Percentiles rank a stretch among this genome's conserved stretches.
phyloP scores from a whole-genome alignment of 192 early-diverging fungal species.

The Thamnidium elegans region DNA sequence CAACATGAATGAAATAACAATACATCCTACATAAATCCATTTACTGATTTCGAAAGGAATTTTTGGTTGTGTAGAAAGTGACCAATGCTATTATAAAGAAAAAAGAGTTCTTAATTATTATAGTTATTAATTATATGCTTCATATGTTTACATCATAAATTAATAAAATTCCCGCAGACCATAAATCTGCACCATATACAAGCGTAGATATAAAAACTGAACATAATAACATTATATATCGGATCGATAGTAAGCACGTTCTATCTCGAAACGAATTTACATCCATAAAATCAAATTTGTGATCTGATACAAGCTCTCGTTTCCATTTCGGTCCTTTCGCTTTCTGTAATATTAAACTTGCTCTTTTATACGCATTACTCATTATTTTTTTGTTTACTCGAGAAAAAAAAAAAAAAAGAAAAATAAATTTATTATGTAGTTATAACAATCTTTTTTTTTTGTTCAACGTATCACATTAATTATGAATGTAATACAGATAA shows the following conservation, averaged over 20 bases:
- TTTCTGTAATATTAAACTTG: slow-evolving; percentile 5
- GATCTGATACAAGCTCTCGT: slow-evolving; percentile 72
- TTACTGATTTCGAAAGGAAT: slow-evolving; percentile 47
- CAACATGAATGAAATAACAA: slow-evolving; percentile 65
- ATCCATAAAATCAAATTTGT: slow-evolving; percentile 88
- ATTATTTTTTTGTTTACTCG: neutral
- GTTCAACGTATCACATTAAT: no score
- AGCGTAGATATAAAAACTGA: slow-evolving; percentile 68
- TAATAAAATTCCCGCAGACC: slow-evolving; percentile 65
- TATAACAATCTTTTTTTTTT: no score
- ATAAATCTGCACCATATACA: slow-evolving; percentile 80
- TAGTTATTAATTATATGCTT: neutral
- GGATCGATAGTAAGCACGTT: slow-evolving; percentile 40
- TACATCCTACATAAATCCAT: slow-evolving; percentile 59
- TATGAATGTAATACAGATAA: no score
- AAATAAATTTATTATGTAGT: no score
- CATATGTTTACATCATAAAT: slow-evolving; percentile 31
- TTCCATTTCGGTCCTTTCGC: slow-evolving; percentile 68
- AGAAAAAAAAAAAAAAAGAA: no score
- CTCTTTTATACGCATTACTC: slow-evolving; percentile 11
- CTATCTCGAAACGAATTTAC: slow-evolving; percentile 66
- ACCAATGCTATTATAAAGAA: slow-evolving; percentile 26
- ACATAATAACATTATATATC: slow-evolving; percentile 59
- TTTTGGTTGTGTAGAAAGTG: slow-evolving; percentile 34
- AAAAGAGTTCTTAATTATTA: neutral